Conservation (phyloP, 2,329 filamentous ascomycete species). For the Tolypocladium amazonense region DNA sequence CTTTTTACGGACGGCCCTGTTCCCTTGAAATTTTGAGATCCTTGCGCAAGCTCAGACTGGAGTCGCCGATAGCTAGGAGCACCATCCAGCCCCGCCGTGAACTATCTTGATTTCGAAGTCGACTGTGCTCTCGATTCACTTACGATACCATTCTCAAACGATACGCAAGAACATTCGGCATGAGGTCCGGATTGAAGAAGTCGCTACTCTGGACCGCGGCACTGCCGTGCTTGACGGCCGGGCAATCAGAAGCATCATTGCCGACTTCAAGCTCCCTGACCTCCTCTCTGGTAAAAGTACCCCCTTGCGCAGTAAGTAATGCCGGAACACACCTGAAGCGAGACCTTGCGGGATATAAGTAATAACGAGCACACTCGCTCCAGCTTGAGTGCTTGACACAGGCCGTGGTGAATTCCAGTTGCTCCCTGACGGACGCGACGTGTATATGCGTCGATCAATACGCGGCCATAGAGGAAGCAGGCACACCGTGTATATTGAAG, state of each 20-base stretch:
- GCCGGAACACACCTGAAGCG: not conserved
- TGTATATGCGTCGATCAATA: not conserved
- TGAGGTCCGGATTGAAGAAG: not conserved
- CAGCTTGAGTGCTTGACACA: not conserved
- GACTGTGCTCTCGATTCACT: not conserved
- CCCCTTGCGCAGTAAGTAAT: not conserved
- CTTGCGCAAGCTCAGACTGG: not conserved
- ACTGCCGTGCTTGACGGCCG: conserved; percentile 13
- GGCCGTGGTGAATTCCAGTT: not conserved
- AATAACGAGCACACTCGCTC: not conserved
- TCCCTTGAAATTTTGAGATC: not conserved
- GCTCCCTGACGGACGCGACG: not conserved
- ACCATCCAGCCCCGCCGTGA: not conserved
- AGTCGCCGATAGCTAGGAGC: not conserved
- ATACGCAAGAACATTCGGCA: not conserved
- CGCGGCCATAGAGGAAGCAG: not conserved
- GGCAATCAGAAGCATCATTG: not conserved
- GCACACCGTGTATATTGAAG: not conserved
- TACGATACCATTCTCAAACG: no score
- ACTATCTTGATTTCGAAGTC: not conserved
- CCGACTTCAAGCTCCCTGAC: not conserved
- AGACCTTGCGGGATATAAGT: not conserved
- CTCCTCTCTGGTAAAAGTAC: not conserved
- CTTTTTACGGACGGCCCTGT: not conserved
- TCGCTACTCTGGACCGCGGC: not conserved